These are phyloP conservation scores for Wallemia hederae DNA, from an alignment of 1,284 basidiomycete species.

Conservation along the genomic window DNA sequence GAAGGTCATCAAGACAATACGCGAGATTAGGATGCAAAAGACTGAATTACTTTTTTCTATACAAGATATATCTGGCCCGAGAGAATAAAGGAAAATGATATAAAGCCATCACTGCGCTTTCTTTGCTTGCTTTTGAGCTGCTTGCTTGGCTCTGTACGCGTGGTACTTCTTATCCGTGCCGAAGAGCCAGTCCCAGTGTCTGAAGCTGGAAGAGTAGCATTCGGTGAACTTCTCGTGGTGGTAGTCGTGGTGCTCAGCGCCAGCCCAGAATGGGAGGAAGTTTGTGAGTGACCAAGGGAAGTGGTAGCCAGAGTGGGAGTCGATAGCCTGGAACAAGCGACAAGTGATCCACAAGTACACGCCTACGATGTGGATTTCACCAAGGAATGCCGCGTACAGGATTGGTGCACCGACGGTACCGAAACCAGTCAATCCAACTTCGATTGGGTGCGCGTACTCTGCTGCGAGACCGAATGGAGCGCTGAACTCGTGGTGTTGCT, in stretches of 20 bases:
- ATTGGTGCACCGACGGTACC: slow-evolving; percentile 38
- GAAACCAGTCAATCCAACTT: slow-evolving; percentile 16
- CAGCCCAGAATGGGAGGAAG: slow-evolving; percentile 89
- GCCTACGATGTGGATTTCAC: slow-evolving; percentile 58
- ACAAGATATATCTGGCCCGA: too few relatives aligned
- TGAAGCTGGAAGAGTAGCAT: slow-evolving; percentile 11
- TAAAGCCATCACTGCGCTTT: slow-evolving; percentile 5
- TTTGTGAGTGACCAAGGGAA: slow-evolving; percentile 66
- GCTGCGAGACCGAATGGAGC: slow-evolving; percentile 87
- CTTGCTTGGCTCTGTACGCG: slow-evolving; percentile 6
- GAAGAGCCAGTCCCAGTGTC: slow-evolving; percentile 7
- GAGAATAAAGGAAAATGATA: background rate
- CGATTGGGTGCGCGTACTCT: slow-evolving; percentile 36
- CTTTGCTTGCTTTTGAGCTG: slow-evolving; percentile 3
- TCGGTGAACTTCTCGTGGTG: slow-evolving; percentile 10
- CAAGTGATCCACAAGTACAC: slow-evolving; percentile 82
- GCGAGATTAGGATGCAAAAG: background rate
- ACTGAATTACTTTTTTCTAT: background rate
- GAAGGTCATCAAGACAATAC: background rate
- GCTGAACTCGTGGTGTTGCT: slow-evolving; percentile 87
- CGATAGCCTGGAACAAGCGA: slow-evolving; percentile 87
- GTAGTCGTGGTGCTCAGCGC: slow-evolving; percentile 52
- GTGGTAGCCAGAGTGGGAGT: slow-evolving; percentile 82
- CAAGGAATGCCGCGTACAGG: slow-evolving; percentile 43
- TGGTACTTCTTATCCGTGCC: slow-evolving; percentile 12